Conservation (phyloP, 768 basidiomycete genomes). For the Lentinus brumalis region DNA sequence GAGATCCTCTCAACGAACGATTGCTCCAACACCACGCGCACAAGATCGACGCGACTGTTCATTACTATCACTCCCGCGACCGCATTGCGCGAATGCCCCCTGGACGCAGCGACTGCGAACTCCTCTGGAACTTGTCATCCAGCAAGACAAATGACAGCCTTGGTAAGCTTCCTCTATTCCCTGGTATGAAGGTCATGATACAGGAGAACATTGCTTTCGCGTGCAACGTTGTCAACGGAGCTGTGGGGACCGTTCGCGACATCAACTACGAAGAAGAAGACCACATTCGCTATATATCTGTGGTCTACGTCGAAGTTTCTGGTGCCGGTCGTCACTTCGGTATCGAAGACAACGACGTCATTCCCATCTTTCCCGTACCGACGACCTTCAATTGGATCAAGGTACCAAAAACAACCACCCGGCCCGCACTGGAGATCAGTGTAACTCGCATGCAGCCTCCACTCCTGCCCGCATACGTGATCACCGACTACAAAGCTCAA, state of each 20-base stretch:
- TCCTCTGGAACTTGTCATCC: not conserved
- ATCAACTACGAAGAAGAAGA: not conserved
- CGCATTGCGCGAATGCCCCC: not conserved
- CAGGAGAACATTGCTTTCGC: conserved; percentile 18
- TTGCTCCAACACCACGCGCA: not conserved
- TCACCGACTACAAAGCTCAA: conserved; percentile 33
- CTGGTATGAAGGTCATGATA: conserved; percentile 28
- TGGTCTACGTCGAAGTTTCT: not conserved
- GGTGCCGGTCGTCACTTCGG: not conserved
- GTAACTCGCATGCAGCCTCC: conserved; percentile 21
- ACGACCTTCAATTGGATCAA: not conserved
- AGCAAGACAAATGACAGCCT: not conserved
- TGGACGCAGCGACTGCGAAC: not conserved
- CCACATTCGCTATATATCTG: not conserved
- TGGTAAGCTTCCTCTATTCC: conserved; percentile 14
- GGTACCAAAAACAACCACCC: not conserved
- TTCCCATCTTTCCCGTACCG: not conserved
- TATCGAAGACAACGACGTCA: not conserved
- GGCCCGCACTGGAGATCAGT: not conserved
- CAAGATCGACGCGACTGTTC: not conserved
- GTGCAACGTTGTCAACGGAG: conserved; percentile 20
- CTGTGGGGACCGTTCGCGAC: conserved; percentile 10
- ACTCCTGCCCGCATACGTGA: conserved; percentile 29
- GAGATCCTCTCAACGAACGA: conserved; percentile 2
- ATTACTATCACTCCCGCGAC: not conserved